Percentiles rank a stretch among this genome's conserved stretches.
These are phyloP conservation scores for Rauvolfia tetraphylla DNA, from an alignment of 257 asterid species.

Conservation along the genomic window DNA sequence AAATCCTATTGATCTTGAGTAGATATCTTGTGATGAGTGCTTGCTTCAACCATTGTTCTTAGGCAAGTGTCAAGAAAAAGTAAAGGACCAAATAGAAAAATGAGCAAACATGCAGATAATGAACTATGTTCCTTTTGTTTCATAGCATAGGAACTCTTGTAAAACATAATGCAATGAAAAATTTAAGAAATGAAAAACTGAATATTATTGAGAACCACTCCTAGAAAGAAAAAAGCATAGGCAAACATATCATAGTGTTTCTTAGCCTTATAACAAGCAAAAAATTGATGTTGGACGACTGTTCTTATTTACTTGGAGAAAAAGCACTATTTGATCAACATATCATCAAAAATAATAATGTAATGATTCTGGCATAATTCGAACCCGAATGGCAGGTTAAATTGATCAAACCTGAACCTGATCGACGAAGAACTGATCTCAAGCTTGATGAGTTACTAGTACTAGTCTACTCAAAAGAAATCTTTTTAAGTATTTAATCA, in stretches of 20 bases:
- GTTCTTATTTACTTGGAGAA: too few species aligned
- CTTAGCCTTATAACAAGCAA: neutral
- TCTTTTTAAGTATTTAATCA: neutral
- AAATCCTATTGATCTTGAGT: neutral
- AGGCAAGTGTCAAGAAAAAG: neutral
- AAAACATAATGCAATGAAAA: neutral
- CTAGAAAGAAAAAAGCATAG: neutral
- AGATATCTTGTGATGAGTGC: neutral
- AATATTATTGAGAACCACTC: neutral
- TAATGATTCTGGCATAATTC: neutral
- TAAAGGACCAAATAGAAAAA: neutral
- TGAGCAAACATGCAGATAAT: neutral
- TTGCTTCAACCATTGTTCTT: slow-evolving; percentile 10
- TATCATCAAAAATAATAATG: neutral
- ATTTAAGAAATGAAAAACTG: neutral
- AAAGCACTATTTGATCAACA: neutral
- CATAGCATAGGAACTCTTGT: neutral
- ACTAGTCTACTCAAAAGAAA: neutral
- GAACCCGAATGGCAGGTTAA: neutral
- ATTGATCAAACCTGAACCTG: neutral
- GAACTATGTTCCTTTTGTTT: neutral
- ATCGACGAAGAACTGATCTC: too few species aligned
- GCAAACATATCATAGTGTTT: neutral
- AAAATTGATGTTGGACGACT: neutral
- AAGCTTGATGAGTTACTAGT: too few species aligned